These are phyloP conservation scores for Rhododendron mucronatum DNA, from an alignment of 148 eudicot species.

Conservation along the genomic window DNA sequence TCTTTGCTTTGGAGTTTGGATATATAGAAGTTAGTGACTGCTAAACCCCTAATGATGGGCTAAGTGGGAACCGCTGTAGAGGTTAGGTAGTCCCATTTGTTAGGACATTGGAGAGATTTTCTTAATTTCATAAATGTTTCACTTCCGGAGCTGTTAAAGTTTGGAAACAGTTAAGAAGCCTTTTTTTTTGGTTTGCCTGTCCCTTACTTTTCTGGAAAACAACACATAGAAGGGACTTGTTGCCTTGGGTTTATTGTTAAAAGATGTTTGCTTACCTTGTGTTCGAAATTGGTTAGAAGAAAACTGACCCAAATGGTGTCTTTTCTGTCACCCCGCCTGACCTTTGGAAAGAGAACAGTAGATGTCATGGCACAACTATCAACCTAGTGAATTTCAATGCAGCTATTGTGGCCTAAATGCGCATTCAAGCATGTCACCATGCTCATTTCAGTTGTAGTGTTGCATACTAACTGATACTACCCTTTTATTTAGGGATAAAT, in stretches of 20 bases:
- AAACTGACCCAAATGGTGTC: not conserved
- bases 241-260: not conserved
- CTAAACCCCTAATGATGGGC: not conserved
- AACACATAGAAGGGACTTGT: not conserved
- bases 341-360: not conserved
- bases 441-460: not conserved
- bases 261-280: not conserved
- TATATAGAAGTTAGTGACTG: not conserved
- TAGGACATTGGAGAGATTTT: not conserved
- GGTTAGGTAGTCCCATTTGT: not conserved
- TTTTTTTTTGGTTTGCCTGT: not conserved
- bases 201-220: not conserved
- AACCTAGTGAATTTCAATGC: not conserved
- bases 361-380: not conserved
- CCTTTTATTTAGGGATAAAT: slow-evolving; percentile 60
- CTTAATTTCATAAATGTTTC: not conserved
- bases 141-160: not conserved
- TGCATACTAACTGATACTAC: not conserved
- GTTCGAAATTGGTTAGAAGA: not conserved
- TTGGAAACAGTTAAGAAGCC: not conserved
- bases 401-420: not conserved
- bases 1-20: not conserved
- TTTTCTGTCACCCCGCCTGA: not conserved
- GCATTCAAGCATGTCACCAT: not conserved
- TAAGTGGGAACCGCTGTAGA: not conserved